phyloP scores from a whole-genome alignment of 2,329 filamentous ascomycete species.

The Orbilia blumenaviensis region DNA sequence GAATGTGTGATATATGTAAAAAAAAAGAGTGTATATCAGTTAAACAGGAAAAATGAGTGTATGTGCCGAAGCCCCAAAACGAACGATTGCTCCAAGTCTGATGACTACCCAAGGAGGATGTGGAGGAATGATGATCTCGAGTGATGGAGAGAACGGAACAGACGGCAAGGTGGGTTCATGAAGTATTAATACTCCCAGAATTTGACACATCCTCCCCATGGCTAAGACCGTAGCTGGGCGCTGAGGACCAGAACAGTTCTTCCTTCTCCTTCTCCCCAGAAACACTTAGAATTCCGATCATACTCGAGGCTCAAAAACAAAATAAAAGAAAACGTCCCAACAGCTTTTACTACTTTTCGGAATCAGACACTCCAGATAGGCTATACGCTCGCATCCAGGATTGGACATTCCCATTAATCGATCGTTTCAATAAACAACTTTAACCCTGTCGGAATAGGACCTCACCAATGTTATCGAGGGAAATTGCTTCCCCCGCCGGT shows the following conservation, averaged over 20 bases:
- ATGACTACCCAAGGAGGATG: slow-evolving; percentile 3
- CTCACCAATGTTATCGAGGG: neutral
- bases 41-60: slow-evolving; percentile 2
- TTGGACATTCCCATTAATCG: slow-evolving; percentile 29
- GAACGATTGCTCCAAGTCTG: slow-evolving; percentile 1
- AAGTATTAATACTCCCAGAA: slow-evolving; percentile 2
- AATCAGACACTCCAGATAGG: slow-evolving; percentile 27
- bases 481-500: slow-evolving; percentile 10
- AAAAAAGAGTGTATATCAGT: slow-evolving; percentile 38
- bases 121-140: slow-evolving; percentile 9
- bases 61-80: slow-evolving; percentile 4
- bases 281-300: neutral
- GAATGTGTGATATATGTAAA: slow-evolving; percentile 18
- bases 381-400: slow-evolving; percentile 8
- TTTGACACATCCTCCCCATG: neutral
- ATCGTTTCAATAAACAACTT: neutral
- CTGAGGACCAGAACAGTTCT: too few species aligned
- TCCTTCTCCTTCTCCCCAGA: neutral
- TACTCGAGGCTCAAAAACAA: slow-evolving; percentile 2
- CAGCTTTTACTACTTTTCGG: slow-evolving; percentile 11
- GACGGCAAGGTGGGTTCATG: neutral
- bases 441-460: neutral
- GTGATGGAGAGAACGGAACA: neutral
- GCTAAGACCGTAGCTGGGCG: too few species aligned
- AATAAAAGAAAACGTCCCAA: too few species aligned